Evolutionary conservation across 495 filamentous ascomycete genomes (phyloP), one percentile per base, ranked within the genome.

Genomic region (Lasiosphaeris hirsuta): DNA sequence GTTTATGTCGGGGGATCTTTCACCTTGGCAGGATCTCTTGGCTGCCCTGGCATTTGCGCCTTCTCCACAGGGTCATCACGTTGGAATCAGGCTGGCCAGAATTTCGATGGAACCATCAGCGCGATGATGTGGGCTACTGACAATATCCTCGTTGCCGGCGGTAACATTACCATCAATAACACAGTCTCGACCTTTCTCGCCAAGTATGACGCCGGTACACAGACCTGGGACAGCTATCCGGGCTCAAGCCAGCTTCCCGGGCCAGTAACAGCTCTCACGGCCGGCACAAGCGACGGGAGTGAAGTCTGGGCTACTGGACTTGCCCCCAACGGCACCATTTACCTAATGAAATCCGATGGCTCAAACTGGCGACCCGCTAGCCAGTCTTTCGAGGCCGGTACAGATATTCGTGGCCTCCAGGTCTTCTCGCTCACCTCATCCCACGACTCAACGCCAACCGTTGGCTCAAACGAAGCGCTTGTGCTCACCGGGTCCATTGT

Each of bases 1-100:
- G 78, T 99, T 35, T 99, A 90, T 68, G 85, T 97, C 34, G 94
- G 86, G 13, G 94, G 94, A 33, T 83, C 78, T 30, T 98, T 97
- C 62, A 75, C 81, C 2, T 78, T 79, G 9, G 95, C 92, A 33
- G 95, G 94, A n/a, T 84, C 87, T 9, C 80, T 97, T 18, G 84
- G 78, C 39, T 99, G 94, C 66, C 81, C 85, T 1, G 83, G 82
- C 42, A 82, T 99, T 17, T 99, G 94, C 73, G 76, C 87, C 55
- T 93, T 86, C 69, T 84, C 86, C 63, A 82, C 84, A 13, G 64
- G 76, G 3, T 75, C 72, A 7, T 81, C 78, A 5, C 86, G 92
- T 61, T 99, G 92, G 92, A 85, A 79, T 62, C 81, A 86, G 50
- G 86, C 90, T 36, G 90, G 89, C 2, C 78, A 77, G 17, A 84